Percentiles rank a stretch among this genome's conserved stretches.
Conservation (phyloP, 192 early-diverging fungal genomes). For the Bifiguratus adelaidae region DNA sequence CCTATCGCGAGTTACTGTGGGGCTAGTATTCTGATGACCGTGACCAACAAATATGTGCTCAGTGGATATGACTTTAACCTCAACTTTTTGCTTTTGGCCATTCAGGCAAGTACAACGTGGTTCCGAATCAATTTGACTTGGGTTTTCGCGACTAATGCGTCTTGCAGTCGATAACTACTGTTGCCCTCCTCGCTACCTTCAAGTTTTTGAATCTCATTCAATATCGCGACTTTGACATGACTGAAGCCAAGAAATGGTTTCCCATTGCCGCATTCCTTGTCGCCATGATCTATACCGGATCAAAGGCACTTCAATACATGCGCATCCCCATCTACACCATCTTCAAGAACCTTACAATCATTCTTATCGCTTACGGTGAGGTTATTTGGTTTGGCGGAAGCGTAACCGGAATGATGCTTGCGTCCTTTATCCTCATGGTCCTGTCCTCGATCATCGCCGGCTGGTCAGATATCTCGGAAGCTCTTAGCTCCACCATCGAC, state of each 20-base stretch:
- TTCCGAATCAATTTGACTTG: neutral
- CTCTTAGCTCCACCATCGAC: slow-evolving; percentile 11
- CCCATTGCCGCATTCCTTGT: slow-evolving; percentile 76
- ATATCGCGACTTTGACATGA: slow-evolving; percentile 51
- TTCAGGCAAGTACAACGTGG: slow-evolving; percentile 35
- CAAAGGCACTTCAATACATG: slow-evolving; percentile 86
- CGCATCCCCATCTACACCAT: slow-evolving; percentile 93
- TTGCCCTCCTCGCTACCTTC: slow-evolving; percentile 41
- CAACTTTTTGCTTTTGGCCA: slow-evolving; percentile 71
- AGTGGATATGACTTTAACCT: slow-evolving; percentile 75
- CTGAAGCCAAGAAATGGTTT: slow-evolving; percentile 70
- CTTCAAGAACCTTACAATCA: slow-evolving; percentile 98
- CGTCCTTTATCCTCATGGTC: slow-evolving; percentile 79
- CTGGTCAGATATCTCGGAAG: slow-evolving; percentile 55
- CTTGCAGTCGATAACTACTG: slow-evolving; percentile 45
- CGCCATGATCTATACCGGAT: slow-evolving; percentile 95
- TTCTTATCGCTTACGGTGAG: slow-evolving; percentile 92
- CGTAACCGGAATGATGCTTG: slow-evolving; percentile 73
- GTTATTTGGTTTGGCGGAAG: slow-evolving; percentile 69
- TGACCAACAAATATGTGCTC: slow-evolving; percentile 82
- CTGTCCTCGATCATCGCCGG: slow-evolving; percentile 81
- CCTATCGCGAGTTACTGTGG: slow-evolving; percentile 83
- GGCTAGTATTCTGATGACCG: slow-evolving; percentile 83
- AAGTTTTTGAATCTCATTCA: slow-evolving; percentile 43
- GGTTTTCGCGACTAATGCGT: slow-evolving; percentile 6